Base-by-base conservation (phyloP, 2,329 filamentous ascomycete genomes). In the Thelonectria blattea region DNA sequence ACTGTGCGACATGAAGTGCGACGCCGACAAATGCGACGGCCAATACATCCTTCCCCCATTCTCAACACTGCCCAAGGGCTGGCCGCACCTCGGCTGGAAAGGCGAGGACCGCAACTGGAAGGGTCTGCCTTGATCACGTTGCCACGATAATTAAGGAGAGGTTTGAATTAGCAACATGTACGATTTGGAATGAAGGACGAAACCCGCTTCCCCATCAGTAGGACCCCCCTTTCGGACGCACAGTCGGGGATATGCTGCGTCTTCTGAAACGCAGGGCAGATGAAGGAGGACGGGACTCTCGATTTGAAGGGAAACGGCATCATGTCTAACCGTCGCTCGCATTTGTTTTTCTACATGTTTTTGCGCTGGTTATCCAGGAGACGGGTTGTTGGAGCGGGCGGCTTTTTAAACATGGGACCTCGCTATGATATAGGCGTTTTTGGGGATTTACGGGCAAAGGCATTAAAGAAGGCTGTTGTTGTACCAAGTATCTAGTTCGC, bases 41-140 rank as follows among this genome's bases (percentile, higher is more conserved):
- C 82, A 85, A 58, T 91, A 90, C 69, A 76, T 75, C 2, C 77
- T 90, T 7, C 88, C 88, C 2, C 81, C 79, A 0, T 88, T 75
- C 63, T 80, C 85, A 1, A 81, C 76, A 2, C 74, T 90, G 8
- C 88, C 88, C 0, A 66, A 81, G 30, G 88, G 85, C 7, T 90
- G 88, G 88, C 88, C 88, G 24, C 66, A 65, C 14, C 53, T 65
- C 10, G 70, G 70, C 11, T 72, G 70, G 70, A 66, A 72, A 47
- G 61, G 65, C 45, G 70, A 72, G 61, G 67, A 72, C 50, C 68
- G 70, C 5, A 48, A 60, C 7, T 72, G 67, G 67, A 52, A 58
- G 10, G 70, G 70, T 27, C 67, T 70, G 22, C 67, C 65, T 39
- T 72, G 48, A 62, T 47, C 3, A 27, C 45, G 20, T 47, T 22